Evolutionary conservation across 2,329 filamentous ascomycete species (phyloP), one percentile per base, ranked within the genome.

Genomic region (Neoarthrinium moseri): DNA sequence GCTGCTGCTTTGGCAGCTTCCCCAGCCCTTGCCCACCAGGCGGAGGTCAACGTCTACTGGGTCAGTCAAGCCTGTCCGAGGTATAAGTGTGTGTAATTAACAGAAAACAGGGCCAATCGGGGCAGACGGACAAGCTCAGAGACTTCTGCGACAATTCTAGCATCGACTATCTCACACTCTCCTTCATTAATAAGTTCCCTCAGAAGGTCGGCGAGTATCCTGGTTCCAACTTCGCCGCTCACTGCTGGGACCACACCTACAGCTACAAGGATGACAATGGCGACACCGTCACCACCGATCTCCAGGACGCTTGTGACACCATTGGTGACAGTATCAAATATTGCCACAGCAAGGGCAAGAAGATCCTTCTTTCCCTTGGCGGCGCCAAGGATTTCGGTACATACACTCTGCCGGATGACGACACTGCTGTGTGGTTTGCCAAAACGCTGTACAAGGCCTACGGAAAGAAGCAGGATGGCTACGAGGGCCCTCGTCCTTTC

Each of bases 291-390:
- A 43, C 53, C 20, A 66, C 68, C 10, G 48, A 53, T 22, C 40
- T 43, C 29, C 27, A 21, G 17, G 39, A 35, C 43, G 21, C 13
- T 23, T 45, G 43, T 32, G n/a, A 22, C 7, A 29, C 8, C 13
- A 37, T 45, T 13, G 17, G 59, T 13, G 53, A 54, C 15, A 67
- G 67, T 27, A 61, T 70, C 44, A 51, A 60, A 35, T 56, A 69
- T 22, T 87, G 83, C 62, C 81, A 85, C 59, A 51, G 60, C 4
- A 63, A 75, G 46, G 75, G 75, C 45, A 86, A 84, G 66, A 85
- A 81, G 51, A 75, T 87, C 43, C 63, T 86, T 33, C 70, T 86
- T 21, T 86, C 83, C 11, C 73, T 87, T 37, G 83, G 83, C 35
- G 83, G 83, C 15, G 43, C n/a, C 4, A 24, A 33, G 32, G 26